phyloP scores from a whole-genome alignment of 352 stramenopile species.

The Phytophthora capsici region DNA sequence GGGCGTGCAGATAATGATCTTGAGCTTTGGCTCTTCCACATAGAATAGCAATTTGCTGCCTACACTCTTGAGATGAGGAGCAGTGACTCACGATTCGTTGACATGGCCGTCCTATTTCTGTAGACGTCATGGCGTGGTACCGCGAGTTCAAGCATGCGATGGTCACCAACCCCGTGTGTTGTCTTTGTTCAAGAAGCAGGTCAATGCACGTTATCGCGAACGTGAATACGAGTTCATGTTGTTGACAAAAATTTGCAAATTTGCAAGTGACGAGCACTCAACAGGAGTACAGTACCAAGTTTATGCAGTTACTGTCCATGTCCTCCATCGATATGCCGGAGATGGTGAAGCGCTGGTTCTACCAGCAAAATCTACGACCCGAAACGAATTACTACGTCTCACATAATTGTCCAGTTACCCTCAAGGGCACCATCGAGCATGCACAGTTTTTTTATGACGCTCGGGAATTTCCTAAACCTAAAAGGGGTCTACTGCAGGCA shows the following conservation, averaged over 20 bases:
- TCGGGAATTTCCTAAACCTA: too few relatives aligned
- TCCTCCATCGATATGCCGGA: neutral
- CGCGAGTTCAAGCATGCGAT: conserved; percentile 11
- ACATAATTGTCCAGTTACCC: neutral
- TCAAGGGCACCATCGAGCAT: neutral
- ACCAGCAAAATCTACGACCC: too few relatives aligned
- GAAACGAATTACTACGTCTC: neutral
- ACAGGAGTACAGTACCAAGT: conserved; percentile 4
- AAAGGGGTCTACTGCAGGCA: too few relatives aligned
- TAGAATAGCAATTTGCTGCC: conserved; percentile 7
- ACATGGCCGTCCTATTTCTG: conserved; percentile 12
- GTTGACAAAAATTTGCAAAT: neutral
- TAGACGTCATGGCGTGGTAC: conserved; percentile 9
- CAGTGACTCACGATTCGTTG: neutral
- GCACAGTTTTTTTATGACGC: neutral
- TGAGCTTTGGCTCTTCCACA: conserved; percentile 17
- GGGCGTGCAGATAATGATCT: conserved; percentile 3
- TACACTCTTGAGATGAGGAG: conserved; percentile 2
- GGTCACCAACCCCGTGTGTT: neutral
- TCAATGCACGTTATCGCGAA: neutral
- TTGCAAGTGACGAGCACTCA: neutral
- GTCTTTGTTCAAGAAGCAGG: conserved; percentile 3
- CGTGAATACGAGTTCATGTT: conserved; percentile 16
- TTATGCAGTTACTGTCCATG: conserved; percentile 1
- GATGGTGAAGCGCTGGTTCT: conserved; percentile 9